phyloP scores from a whole-genome alignment of 805 yeast genomes.

The Lipomyces spencermartinsiae region DNA sequence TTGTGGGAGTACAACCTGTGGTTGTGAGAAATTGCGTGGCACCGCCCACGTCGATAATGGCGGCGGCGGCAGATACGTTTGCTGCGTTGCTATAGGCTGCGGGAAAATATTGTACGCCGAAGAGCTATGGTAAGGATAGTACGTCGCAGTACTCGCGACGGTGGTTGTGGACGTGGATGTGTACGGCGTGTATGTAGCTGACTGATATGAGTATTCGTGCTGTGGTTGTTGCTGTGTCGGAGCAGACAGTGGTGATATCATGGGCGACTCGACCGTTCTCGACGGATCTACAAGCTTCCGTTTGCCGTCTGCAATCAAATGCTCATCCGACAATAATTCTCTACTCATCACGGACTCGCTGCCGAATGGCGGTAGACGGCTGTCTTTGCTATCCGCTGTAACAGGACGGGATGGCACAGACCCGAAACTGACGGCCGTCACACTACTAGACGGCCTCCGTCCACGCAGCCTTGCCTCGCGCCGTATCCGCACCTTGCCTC shows the following conservation, averaged over 20 bases:
- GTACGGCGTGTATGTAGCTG: conserved; percentile 3
- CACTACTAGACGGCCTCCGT: not conserved
- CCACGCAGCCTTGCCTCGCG: conserved; percentile 40
- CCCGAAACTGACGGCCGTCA: not conserved
- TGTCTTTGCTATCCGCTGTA: not conserved
- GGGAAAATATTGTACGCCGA: not conserved
- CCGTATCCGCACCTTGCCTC: conserved; percentile 44
- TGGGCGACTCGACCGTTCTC: not conserved
- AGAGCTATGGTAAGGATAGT: conserved; percentile 2
- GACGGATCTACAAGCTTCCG: not conserved
- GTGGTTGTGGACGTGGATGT: not conserved
- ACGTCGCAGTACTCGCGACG: not conserved
- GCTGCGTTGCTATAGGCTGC: conserved; percentile 11
- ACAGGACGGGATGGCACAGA: not conserved
- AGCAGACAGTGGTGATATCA: conserved; percentile 1
- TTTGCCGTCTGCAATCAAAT: not conserved
- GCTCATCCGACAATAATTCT: not conserved
- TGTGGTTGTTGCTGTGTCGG: not conserved
- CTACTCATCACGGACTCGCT: not conserved
- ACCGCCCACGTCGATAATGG: not conserved
- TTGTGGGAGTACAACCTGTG: not conserved
- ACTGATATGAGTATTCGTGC: conserved; percentile 5
- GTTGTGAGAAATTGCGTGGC: not conserved
- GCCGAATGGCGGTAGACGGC: not conserved
- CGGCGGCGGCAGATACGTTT: conserved; percentile 4